Percentiles rank a stretch among this genome's conserved stretches.
phyloP scores from a whole-genome alignment of 176 grass and related monocot species.

The Canna indica region DNA sequence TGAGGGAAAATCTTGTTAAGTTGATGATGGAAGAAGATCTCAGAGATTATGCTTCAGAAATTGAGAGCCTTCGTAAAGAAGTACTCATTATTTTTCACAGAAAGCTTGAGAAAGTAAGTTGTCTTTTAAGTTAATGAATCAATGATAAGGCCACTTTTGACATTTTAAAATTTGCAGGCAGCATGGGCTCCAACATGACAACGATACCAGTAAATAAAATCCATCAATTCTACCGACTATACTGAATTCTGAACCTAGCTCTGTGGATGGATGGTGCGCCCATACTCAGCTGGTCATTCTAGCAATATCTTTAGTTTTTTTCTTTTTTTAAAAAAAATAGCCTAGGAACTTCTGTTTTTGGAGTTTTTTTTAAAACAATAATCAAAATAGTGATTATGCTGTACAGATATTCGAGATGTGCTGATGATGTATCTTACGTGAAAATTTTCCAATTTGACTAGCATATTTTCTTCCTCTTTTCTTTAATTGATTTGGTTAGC shows the following conservation, averaged over 20 bases:
- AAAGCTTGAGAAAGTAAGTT: constrained; percentile 47
- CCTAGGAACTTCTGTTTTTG: too few species aligned
- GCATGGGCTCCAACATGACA: neutral
- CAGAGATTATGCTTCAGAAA: constrained; percentile 52
- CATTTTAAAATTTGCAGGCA: neutral
- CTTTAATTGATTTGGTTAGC: too few species aligned
- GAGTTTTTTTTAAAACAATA: too few species aligned
- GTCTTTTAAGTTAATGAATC: neutral
- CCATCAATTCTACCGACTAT: neutral
- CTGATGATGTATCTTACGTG: too few species aligned
- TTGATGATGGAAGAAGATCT: constrained; percentile 45
- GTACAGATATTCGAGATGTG: too few species aligned
- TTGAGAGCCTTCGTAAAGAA: constrained; percentile 61
- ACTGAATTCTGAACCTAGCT: neutral
- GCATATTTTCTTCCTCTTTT: too few species aligned
- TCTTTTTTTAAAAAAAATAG: too few species aligned
- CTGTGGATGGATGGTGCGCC: neutral
- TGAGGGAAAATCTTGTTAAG: constrained; percentile 52
- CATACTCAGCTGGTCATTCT: neutral
- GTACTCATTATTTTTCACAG: constrained; percentile 47
- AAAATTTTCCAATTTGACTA: too few species aligned
- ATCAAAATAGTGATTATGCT: too few species aligned
- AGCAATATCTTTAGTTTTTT: too few species aligned
- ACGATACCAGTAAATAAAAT: neutral
- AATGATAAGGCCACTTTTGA: neutral